Conservation (phyloP, 192 early-diverging fungal genomes). For the Haplosporangium gracile region DNA sequence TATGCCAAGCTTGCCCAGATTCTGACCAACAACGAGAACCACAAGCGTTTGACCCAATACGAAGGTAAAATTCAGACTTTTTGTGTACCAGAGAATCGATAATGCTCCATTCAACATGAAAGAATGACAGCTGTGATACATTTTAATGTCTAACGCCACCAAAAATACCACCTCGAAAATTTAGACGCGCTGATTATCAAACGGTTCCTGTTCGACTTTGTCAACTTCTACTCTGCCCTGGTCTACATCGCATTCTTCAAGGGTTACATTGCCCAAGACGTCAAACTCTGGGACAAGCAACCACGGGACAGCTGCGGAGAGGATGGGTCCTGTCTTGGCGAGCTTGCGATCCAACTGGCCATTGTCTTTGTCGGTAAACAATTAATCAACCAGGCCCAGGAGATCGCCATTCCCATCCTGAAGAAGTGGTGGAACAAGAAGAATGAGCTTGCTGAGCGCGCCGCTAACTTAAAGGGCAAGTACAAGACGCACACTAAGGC, state of each 20-base stretch:
- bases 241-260: conserved; percentile 72
- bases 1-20: conserved; percentile 40
- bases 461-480: conserved; percentile 13
- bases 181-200: conserved; percentile 70
- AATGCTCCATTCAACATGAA: no score
- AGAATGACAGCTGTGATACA: background rate
- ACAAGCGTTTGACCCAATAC: conserved; percentile 55
- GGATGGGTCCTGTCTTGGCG: conserved; percentile 59
- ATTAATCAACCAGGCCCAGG: conserved; percentile 60
- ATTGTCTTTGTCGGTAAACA: conserved; percentile 74
- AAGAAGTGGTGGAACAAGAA: conserved; percentile 45
- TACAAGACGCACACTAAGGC: conserved; percentile 42
- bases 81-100: background rate
- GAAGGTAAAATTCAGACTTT: conserved; percentile 46
- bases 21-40: conserved; percentile 64
- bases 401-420: conserved; percentile 63
- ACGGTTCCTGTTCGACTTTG: conserved; percentile 69
- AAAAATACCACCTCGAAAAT: no score
- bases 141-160: background rate
- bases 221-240: conserved; percentile 74
- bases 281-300: background rate
- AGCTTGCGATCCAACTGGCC: conserved; percentile 70
- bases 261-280: background rate
- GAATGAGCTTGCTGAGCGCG: conserved; percentile 40
- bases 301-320: conserved; percentile 3